Evolutionary conservation across 257 asterid genomes (phyloP).

Genomic region (Salvia hispanica): DNA sequence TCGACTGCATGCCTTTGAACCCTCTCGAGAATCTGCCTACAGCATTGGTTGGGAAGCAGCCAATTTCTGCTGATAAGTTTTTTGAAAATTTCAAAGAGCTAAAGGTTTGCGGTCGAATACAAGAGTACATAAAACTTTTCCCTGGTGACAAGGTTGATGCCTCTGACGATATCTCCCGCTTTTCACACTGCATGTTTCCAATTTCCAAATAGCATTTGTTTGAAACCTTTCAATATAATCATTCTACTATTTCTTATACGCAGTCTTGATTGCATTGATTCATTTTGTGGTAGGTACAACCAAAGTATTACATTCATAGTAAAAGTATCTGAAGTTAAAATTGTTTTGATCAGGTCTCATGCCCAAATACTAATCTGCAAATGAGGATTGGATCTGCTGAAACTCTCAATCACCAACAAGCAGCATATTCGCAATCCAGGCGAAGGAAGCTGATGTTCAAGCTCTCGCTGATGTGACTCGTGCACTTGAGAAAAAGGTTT

Average conservation of each 20-base stretch:
- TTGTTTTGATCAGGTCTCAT: slow-evolving; percentile 48
- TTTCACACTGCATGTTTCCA: slow-evolving; percentile 7
- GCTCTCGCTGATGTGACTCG: slow-evolving; percentile 81
- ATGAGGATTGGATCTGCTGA: slow-evolving; percentile 43
- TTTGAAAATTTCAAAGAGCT: slow-evolving; percentile 57
- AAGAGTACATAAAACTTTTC: slow-evolving; percentile 50
- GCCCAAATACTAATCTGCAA: slow-evolving; percentile 47
- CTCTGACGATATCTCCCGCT: slow-evolving; percentile 43
- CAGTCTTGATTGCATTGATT: not conserved
- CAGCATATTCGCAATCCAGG: slow-evolving; percentile 49
- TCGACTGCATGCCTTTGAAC: slow-evolving; percentile 92
- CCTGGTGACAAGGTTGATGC: slow-evolving; percentile 52
- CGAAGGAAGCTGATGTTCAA: slow-evolving; percentile 88
- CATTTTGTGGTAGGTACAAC: slow-evolving; percentile 2
- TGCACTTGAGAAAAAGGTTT: slow-evolving; percentile 91
- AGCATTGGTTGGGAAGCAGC: slow-evolving; percentile 52
- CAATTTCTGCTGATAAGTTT: slow-evolving; percentile 49
- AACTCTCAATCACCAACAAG: slow-evolving; percentile 41
- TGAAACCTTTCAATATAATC: not conserved
- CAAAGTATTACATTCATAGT: slow-evolving; percentile 2
- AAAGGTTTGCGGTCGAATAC: slow-evolving; percentile 47
- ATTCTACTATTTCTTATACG: not conserved
- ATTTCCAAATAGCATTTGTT: not conserved
- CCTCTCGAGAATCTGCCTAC: slow-evolving; percentile 78
- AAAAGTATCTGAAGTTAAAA: slow-evolving; percentile 27